phyloP scores from a whole-genome alignment of 208 protist genomes.

The Acanthamoeba healyi region DNA sequence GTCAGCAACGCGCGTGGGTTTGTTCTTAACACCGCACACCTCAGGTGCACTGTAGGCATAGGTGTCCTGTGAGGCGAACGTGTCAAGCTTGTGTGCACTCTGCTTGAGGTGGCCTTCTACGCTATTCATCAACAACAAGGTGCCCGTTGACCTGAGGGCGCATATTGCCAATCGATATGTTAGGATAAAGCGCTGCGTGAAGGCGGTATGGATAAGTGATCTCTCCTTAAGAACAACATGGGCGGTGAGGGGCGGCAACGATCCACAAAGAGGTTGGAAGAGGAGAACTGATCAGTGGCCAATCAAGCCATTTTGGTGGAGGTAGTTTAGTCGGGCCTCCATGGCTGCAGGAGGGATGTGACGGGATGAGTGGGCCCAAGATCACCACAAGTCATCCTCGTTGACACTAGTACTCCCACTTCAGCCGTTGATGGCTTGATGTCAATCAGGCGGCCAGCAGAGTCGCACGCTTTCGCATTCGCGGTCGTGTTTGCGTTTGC shows the following conservation, averaged over 20 bases:
- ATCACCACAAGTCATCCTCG: no score
- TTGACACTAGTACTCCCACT: no score
- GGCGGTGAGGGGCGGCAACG: background rate
- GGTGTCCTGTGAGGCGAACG: background rate
- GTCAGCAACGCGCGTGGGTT: background rate
- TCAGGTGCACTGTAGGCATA: constrained; percentile 6
- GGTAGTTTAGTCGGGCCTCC: background rate
- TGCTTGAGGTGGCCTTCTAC: constrained; percentile 1
- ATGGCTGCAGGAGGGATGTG: no score
- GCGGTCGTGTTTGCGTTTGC: no score
- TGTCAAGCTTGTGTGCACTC: background rate
- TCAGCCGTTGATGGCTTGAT: no score
- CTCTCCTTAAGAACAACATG: no score
- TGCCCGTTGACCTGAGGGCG: background rate
- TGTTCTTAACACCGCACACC: constrained; percentile 26
- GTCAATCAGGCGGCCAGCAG: no score
- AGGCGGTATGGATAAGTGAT: background rate
- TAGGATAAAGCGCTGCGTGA: no score
- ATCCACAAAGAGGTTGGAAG: constrained; percentile 7
- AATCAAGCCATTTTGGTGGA: background rate
- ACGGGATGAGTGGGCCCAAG: no score
- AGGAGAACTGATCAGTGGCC: constrained; percentile 16
- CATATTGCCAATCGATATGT: no score
- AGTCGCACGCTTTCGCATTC: no score
- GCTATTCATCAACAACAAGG: constrained; percentile 5